Evolutionary conservation across 306 rosid species (phyloP), one percentile per base, ranked within the genome.

Genomic region (Cucurbita maxima): DNA sequence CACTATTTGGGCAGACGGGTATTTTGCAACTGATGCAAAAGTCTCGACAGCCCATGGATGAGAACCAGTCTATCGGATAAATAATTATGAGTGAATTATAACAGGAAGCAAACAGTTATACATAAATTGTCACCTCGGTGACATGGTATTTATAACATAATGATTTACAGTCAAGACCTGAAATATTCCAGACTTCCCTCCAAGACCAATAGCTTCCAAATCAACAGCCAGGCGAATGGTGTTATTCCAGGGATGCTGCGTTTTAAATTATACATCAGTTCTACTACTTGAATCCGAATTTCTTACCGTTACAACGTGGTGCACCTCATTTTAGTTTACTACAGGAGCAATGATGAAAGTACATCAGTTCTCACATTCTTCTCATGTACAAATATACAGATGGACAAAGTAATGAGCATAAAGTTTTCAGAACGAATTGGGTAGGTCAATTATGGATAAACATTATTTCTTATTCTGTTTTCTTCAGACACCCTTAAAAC

Each of bases 161-260:
- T 38, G 55, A 75, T 76, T 60, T 58, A 83, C 74, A 79, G 61
- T 77, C 36, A 79, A 83, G 77, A 90, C 98, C 98, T 94, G 98
- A 80, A 94, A 94, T 79, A 94, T 89, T 84, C 83, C 79, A 55
- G 97, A 90, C 76, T 86, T 94, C 78, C 98, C 98, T 86, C 98
- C 98, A 81, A 87, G 77, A 56, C 98, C 98, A 96, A 94, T 87
- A 75, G 98, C 97, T 85, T 90, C 98, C 81, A 94, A 78, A 87
- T 94, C 98, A 82, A 90, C 81, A 76, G 97, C 98, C 89, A 90
- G 41, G 37, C 83, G 83, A 71, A 89, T 66, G 43, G 96, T 86
- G 48, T 79, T 54, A 76, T 88, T 90, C 98, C 97, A 94, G 64
- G 96, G 96, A 79, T 94, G 98, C 98, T 94, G 96, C 86, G 84